These are phyloP conservation scores for Ploettnerulaceae sp. DNA, from an alignment of 2,329 filamentous ascomycete species.

Conservation along the genomic window DNA sequence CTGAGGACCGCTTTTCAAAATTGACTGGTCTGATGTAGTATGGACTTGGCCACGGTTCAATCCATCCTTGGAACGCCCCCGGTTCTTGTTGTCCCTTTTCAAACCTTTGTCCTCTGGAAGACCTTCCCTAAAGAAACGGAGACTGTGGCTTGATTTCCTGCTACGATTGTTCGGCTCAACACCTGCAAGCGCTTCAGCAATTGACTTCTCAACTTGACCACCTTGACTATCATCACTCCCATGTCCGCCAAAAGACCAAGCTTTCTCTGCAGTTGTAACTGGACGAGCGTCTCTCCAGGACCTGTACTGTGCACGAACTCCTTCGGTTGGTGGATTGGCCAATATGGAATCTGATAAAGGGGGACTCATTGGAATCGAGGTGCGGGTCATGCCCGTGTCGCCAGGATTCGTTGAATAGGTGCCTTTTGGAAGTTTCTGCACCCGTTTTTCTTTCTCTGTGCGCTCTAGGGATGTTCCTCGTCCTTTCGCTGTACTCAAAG, in stretches of 20 bases:
- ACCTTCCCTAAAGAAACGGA: constrained; percentile 63
- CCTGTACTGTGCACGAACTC: constrained; percentile 31
- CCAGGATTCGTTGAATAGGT: constrained; percentile 32
- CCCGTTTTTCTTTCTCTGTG: constrained; percentile 39
- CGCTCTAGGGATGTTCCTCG: constrained; percentile 41
- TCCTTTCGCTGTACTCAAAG: constrained; percentile 29
- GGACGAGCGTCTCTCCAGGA: constrained; percentile 32
- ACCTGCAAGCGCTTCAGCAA: constrained; percentile 55
- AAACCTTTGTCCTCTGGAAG: constrained; percentile 54
- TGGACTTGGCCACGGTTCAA: constrained; percentile 16
- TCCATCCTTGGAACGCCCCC: constrained; percentile 32
- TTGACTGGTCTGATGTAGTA: constrained; percentile 10
- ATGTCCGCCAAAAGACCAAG: constrained; percentile 59
- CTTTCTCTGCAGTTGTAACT: constrained; percentile 45
- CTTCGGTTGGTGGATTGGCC: constrained; percentile 30
- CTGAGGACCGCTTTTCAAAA: not conserved
- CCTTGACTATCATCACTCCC: constrained; percentile 50
- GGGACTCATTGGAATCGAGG: constrained; percentile 20
- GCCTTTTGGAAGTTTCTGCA: constrained; percentile 33
- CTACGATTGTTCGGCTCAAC: constrained; percentile 60
- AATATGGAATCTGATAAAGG: constrained; percentile 22
- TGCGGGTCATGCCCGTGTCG: constrained; percentile 34
- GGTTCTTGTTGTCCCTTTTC: constrained; percentile 43
- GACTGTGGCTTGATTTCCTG: constrained; percentile 61
- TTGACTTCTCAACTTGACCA: constrained; percentile 60